Conservation (phyloP, 495 filamentous ascomycete species). For the Aspergillus diversus region DNA sequence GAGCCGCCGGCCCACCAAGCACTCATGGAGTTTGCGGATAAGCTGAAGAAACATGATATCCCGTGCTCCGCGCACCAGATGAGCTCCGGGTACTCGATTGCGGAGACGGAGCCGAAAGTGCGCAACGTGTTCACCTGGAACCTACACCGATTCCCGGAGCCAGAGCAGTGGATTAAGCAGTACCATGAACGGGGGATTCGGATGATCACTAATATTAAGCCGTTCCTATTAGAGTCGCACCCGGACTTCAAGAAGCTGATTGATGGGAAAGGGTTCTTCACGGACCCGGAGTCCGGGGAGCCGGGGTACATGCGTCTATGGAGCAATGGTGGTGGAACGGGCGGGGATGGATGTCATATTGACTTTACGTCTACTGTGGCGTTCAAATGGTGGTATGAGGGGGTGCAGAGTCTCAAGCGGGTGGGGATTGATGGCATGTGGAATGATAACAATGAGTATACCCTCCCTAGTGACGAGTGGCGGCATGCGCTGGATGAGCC, state of each 20-base stretch:
- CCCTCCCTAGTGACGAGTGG: constrained; percentile 66
- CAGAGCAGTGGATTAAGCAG: constrained; percentile 60
- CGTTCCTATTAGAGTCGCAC: constrained; percentile 66
- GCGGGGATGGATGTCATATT: constrained; percentile 68
- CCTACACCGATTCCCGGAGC: constrained; percentile 64
- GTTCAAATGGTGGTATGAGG: constrained; percentile 72
- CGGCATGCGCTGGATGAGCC: constrained; percentile 55
- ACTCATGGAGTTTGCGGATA: constrained; percentile 61
- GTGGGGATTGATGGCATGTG: constrained; percentile 71
- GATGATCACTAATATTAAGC: constrained; percentile 71
- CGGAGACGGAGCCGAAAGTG: constrained; percentile 64
- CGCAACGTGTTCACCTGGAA: constrained; percentile 77
- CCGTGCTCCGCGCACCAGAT: constrained; percentile 75
- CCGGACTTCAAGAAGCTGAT: constrained; percentile 62
- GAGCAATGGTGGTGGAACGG: constrained; percentile 69
- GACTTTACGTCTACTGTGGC: constrained; percentile 68
- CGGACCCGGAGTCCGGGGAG: constrained; percentile 54
- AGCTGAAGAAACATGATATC: constrained; percentile 63
- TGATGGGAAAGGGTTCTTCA: constrained; percentile 60
- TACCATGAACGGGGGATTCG: constrained; percentile 66
- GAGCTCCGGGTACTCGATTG: constrained; percentile 73
- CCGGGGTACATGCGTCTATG: constrained; percentile 64
- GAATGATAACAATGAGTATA: constrained; percentile 81
- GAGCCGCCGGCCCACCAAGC: constrained; percentile 60
- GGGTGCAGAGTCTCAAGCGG: constrained; percentile 60